Conservation (phyloP, 192 early-diverging fungal species). For the Podila minutissima region DNA sequence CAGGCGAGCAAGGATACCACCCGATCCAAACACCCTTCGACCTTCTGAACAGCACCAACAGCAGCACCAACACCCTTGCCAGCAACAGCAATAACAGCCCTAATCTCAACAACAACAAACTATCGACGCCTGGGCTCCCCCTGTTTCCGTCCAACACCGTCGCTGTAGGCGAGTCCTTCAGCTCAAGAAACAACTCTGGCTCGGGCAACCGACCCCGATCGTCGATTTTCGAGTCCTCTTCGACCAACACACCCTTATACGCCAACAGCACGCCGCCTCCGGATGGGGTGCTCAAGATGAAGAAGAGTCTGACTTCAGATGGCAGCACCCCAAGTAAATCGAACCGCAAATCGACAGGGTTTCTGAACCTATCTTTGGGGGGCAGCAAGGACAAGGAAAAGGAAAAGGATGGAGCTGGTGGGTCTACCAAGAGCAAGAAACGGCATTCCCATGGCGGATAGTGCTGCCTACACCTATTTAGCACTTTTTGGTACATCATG, state of each 20-base stretch:
- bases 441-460: constrained; percentile 20
- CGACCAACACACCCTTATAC: not conserved
- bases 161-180: not conserved
- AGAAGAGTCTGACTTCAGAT: constrained; percentile 45
- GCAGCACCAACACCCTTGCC: not conserved
- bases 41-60: constrained; percentile 7
- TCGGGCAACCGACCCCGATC: not conserved
- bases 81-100: not conserved
- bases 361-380: constrained; percentile 14
- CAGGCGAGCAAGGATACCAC: constrained; percentile 18
- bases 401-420: not conserved
- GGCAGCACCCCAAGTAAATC: constrained; percentile 24
- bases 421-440: constrained; percentile 19
- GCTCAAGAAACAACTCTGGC: not conserved
- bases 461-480: not conserved
- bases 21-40: constrained; percentile 21
- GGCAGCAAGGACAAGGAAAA: constrained; percentile 20
- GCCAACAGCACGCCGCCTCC: constrained; percentile 27
- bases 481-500: no score
- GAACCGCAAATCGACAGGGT: constrained; percentile 19
- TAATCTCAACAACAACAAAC: not conserved
- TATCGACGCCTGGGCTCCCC: not conserved
- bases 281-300: constrained; percentile 44
- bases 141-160: constrained; percentile 3
- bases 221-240: not conserved